Base-by-base conservation (phyloP, 352 stramenopile genomes). In the Globisporangium nunn region DNA sequence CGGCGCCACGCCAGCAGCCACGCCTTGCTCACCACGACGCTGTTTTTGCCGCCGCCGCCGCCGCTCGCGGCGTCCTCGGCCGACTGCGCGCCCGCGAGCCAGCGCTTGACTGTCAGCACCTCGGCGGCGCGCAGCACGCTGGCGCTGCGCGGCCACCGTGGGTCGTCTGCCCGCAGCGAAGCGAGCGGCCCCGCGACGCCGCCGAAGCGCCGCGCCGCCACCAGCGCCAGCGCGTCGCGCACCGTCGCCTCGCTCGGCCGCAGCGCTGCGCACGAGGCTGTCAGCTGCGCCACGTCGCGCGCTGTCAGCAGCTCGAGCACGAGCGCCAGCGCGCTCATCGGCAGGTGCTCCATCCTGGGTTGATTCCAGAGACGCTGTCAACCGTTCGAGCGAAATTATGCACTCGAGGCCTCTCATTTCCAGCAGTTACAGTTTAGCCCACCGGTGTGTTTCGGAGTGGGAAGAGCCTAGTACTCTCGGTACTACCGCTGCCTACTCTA, bases 1-100 rank as follows among this genome's bases (percentile, higher is more conserved):
- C 85, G 88, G 62, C 78, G 85, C 70, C 74, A 92, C 37, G 78
- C 78, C 28, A 85, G 63, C 28, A 89, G 70, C 78, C 82, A 95
- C 30, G 81, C 73, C 51, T 80, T 84, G 59, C 79, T 86, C 46
- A 92, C 67, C 18, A 93, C 55, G 35, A 94, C 74, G 47, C 62
- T 68, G 8, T 23, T 23, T 23, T 23, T 23, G 23, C 23, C 23
- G 23, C 23, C 23, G 23, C 23, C 23, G 23, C 23, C 23, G 1
- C 23, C 23, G 66, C 58, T 0, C 50, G 41, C 1, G 63, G 23
- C 66, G 29, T 83, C 72, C 15, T 93, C 78, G 18, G 64, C 74
- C 12, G 80, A 70, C 18, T 59, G 29, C 6, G 70, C 70, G 29
- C 56, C 70, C 2, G 64, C 62, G 18, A 93, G 60, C 33, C 86